These are phyloP conservation scores for Symbiodinium natans DNA, from an alignment of 73 alveolate genomes.

Conservation along the genomic window DNA sequence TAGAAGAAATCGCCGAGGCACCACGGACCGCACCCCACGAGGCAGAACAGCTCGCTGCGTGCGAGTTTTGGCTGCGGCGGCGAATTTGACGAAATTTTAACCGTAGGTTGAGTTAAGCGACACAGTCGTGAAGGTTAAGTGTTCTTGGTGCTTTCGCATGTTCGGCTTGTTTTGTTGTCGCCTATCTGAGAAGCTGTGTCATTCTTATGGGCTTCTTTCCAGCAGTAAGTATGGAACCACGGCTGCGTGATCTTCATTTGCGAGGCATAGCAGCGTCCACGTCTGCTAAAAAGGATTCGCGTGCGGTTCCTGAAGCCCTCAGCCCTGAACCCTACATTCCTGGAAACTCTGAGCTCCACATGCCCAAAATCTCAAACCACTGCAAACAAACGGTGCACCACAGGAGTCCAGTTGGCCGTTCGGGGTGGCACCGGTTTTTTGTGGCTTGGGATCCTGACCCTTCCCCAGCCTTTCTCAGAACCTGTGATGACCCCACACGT, in stretches of 20 bases:
- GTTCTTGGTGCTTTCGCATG: too few species aligned
- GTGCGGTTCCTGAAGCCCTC: not conserved
- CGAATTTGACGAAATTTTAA: not conserved
- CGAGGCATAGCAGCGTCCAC: not conserved
- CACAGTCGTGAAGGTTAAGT: too few species aligned
- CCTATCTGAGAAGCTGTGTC: too few species aligned
- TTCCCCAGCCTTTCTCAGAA: too few species aligned
- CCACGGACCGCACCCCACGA: constrained; percentile 26
- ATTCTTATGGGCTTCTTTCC: too few species aligned
- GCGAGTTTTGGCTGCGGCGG: constrained; percentile 67
- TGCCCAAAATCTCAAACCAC: not conserved
- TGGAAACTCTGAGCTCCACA: not conserved
- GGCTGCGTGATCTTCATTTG: not conserved
- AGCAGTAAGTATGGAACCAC: not conserved
- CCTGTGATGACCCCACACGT: too few species aligned
- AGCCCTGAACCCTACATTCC: not conserved
- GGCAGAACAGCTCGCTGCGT: constrained; percentile 63
- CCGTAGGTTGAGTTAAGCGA: too few species aligned
- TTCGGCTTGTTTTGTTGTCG: too few species aligned
- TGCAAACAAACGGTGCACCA: too few species aligned
- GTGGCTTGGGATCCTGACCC: too few species aligned
- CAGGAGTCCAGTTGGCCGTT: too few species aligned
- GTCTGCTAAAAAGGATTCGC: not conserved
- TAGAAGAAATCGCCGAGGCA: not conserved
- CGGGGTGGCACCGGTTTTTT: too few species aligned